phyloP scores from a whole-genome alignment of 2,329 filamentous ascomycete genomes.

The Lojkania enalia region DNA sequence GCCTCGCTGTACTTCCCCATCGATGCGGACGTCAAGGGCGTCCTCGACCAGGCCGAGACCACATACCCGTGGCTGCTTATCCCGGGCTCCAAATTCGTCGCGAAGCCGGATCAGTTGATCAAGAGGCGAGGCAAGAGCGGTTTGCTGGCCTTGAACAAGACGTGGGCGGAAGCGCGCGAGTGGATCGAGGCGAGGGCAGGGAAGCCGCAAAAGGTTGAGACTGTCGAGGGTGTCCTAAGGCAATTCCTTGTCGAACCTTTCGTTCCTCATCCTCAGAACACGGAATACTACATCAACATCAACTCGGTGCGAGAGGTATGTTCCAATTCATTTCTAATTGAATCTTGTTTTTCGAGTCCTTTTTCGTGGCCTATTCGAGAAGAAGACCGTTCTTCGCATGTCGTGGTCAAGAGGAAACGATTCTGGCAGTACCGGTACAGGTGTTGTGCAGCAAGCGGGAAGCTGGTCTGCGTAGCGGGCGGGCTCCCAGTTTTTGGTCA shows the following conservation, averaged over 20 bases:
- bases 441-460: conserved; percentile 15
- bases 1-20: conserved; percentile 92
- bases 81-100: conserved; percentile 86
- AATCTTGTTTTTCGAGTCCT: conserved; percentile 15
- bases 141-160: conserved; percentile 94
- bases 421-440: not conserved
- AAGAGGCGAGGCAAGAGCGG: conserved; percentile 99
- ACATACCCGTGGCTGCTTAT: conserved; percentile 95
- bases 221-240: conserved; percentile 81
- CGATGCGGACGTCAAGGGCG: conserved; percentile 76
- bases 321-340: conserved; percentile 35
- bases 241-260: conserved; percentile 99
- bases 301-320: conserved; percentile 99
- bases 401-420: not conserved
- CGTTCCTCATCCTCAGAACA: conserved; percentile 90
- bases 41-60: conserved; percentile 93
- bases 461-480: conserved; percentile 28
- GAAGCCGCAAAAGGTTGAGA: conserved; percentile 92
- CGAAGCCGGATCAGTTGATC: conserved; percentile 99
- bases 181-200: conserved; percentile 93
- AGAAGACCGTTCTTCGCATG: not conserved
- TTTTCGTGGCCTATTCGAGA: not conserved
- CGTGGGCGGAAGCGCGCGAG: conserved; percentile 88
- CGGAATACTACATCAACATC: conserved; percentile 99
- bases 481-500: conserved; percentile 39